These are phyloP conservation scores for Hemisphaericaspora subhashii DNA, from an alignment of 1,139 yeast species.

Conservation along the genomic window DNA sequence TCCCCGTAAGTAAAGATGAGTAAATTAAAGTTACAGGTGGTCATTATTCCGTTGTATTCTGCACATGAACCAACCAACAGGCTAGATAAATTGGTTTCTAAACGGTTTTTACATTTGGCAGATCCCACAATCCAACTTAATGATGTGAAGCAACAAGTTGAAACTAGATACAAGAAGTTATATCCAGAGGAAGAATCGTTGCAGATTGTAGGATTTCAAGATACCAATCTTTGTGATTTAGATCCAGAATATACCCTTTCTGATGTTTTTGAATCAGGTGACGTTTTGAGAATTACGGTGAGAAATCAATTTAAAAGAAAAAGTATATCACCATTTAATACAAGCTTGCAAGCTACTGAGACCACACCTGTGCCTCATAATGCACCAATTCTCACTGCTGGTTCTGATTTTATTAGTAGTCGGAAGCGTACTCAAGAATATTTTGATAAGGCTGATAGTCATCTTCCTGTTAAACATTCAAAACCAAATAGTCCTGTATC, in stretches of 20 bases:
- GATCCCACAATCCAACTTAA: slow-evolving; percentile 43
- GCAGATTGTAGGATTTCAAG: slow-evolving; percentile 59
- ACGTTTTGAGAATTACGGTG: slow-evolving; percentile 56
- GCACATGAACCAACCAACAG: slow-evolving; percentile 19
- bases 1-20: slow-evolving; percentile 20
- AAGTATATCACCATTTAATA: neutral
- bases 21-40: slow-evolving; percentile 39
- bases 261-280: slow-evolving; percentile 61
- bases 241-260: slow-evolving; percentile 71
- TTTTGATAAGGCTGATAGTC: slow-evolving; percentile 28
- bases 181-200: slow-evolving; percentile 62
- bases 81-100: slow-evolving; percentile 16
- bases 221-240: slow-evolving; percentile 63
- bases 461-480: slow-evolving; percentile 25
- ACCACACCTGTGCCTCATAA: neutral
- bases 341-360: slow-evolving; percentile 1
- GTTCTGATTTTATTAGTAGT: slow-evolving; percentile 14
- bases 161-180: slow-evolving; percentile 52
- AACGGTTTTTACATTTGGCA: slow-evolving; percentile 65
- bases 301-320: slow-evolving; percentile 18
- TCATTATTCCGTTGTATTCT: slow-evolving; percentile 32
- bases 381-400: slow-evolving; percentile 1
- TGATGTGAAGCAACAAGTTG: slow-evolving; percentile 46
- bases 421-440: slow-evolving; percentile 26
- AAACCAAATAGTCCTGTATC: slow-evolving; percentile 6